Base-by-base conservation (phyloP, 2,329 filamentous ascomycete genomes). In the Colletotrichum sp. region DNA sequence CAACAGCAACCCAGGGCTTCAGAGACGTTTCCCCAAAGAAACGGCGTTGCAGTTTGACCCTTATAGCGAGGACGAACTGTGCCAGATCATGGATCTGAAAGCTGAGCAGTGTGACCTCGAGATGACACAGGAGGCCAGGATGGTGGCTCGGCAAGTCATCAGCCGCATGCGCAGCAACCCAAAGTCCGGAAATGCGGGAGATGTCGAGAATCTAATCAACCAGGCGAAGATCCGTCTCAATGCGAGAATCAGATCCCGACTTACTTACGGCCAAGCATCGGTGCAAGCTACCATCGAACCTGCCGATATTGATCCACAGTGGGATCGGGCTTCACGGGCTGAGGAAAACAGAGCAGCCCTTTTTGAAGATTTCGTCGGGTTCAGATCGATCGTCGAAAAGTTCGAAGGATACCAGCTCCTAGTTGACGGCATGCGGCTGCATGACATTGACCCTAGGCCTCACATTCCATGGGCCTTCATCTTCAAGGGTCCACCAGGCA, bases 171-270 rank as follows among this genome's bases (percentile, higher is more conserved):
- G 90, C 8, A 91, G 92, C 77, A 85, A 88, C 2, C 87, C 88
- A 1, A 88, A 92, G 76, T 93, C 93, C 80, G 91, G 91, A 0
- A 94, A 93, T 79, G 92, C 88, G 12, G 91, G 92, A 2, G 90
- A 92, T 72, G 87, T 93, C 4, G 90, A 93, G 65, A 92, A 88
- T 32, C 79, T 92, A 1, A 82, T 92, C 4, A 85, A 88, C 68
- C 79, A 80, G 8, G 26, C 68, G 15, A 71, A 64, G 5, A 13
- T 71, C 12, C 57, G 26, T 8, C 21, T 62, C 6, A 44, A 21
- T n/a, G 26, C 26, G 5, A 57, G 68, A 64, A 55, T 70, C n/a
- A 62, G 28, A 52, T 28, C 34, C 34, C 12, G 4, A 24, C 39
- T n/a, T 10, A 5, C 32, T 16, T 13, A 26, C 18, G 69, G 30